Evolutionary conservation across 495 filamentous ascomycete genomes (phyloP).

Genomic region (Parmelia sp.): DNA sequence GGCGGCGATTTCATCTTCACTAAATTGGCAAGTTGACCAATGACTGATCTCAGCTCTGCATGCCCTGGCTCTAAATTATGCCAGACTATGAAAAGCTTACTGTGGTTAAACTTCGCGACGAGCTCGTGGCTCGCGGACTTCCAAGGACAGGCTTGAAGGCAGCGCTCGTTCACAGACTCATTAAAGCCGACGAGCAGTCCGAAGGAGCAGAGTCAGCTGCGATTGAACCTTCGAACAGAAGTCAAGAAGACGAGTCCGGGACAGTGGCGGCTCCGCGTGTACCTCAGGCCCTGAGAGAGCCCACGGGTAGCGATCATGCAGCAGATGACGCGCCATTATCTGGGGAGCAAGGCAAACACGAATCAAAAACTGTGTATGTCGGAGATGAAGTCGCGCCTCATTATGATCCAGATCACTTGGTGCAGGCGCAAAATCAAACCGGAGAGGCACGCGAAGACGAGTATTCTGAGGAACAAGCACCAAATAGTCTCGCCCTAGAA

Average conservation of each 20-base stretch:
- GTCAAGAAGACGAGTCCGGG: slow-evolving; percentile 18
- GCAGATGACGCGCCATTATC: slow-evolving; percentile 7
- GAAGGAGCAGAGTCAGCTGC: slow-evolving; percentile 18
- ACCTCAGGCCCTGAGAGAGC: slow-evolving; percentile 12
- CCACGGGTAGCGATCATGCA: slow-evolving; percentile 15
- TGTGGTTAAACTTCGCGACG: slow-evolving; percentile 48
- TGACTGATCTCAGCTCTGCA: not conserved
- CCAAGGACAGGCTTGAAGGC: slow-evolving; percentile 44
- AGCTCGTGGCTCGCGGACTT: slow-evolving; percentile 47
- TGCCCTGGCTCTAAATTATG: slow-evolving; percentile 30
- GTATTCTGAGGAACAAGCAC: not conserved
- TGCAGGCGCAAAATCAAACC: not conserved
- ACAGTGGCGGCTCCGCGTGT: slow-evolving; percentile 19
- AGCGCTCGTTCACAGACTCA: slow-evolving; percentile 37
- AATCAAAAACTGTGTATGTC: not conserved
- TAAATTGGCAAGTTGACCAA: not conserved
- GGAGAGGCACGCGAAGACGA: not conserved
- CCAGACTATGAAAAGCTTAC: slow-evolving; percentile 48
- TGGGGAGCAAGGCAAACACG: slow-evolving; percentile 1
- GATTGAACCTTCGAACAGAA: not conserved
- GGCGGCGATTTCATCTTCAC: slow-evolving; percentile 4
- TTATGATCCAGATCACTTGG: not conserved
- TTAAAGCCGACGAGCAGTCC: slow-evolving; percentile 38
- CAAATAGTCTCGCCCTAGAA: not conserved
- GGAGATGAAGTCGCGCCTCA: not conserved